Base-by-base conservation (phyloP, 805 yeast genomes). In the Lachancea sp. region DNA sequence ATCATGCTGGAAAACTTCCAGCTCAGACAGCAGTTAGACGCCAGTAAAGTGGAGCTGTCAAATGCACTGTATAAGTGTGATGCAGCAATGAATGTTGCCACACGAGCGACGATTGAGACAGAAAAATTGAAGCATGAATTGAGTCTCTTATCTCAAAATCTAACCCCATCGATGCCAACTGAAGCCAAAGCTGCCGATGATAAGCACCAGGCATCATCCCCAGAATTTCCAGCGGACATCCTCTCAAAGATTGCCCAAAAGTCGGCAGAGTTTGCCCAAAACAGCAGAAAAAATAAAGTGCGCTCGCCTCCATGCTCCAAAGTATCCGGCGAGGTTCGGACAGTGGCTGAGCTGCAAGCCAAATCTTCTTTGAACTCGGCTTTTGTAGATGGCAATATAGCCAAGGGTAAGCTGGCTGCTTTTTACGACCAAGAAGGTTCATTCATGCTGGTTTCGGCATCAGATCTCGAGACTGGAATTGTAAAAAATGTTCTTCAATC, bases 61-160 rank as follows among this genome's bases (percentile, higher is more conserved):
- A 68, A 83, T 2, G 82, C 95, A 0, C 66, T 89, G 34, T 90
- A 88, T 56, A 83, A 82, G 57, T 85, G 85, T 51, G 98, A 90
- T 60, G 96, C 97, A 0, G 95, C 96, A 2, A 80, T 85, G 2
- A 70, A 90, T 45, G 96, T 90, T 1, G 95, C 91, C 1, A 81
- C 95, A 0, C 72, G 74, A 29, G 79, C 87, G 1, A 68, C 82
- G n/a, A 72, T 73, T 45, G 96, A 90, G 55, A 68, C 89, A 34
- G 95, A 87, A 49, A 85, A 80, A 38, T 83, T 90, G 2, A 73
- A 74, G 49, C 59, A 58, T n/a, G 88, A 89, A 2, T 67, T 89
- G 44, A 75, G 78, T 41, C 71, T 76, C 44, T 63, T 86, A 44
- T 67, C 80, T 1, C 61, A 38, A 13, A 44, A 32, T 35, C 19